Percentiles rank a stretch among this genome's conserved stretches.
phyloP scores from a whole-genome alignment of 2,329 filamentous ascomycete species.

The Zymoseptoria passerinii region DNA sequence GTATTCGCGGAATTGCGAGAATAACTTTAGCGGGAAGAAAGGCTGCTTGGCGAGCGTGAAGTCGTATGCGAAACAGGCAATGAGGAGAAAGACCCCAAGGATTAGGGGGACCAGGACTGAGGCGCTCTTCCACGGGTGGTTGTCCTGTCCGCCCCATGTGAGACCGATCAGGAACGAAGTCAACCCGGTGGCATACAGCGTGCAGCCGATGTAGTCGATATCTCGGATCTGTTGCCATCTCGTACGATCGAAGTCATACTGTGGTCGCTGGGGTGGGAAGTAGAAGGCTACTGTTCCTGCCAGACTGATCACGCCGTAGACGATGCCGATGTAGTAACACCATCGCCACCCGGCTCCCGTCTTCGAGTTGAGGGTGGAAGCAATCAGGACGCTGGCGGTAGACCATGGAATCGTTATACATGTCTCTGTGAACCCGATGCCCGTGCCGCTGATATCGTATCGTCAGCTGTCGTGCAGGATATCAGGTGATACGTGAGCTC shows the following conservation, averaged over 20 bases:
- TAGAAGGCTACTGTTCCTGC: conserved; percentile 6
- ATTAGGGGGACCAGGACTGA: conserved; percentile 5
- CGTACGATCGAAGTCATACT: neutral
- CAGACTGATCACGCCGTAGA: conserved; percentile 4
- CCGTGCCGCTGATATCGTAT: neutral
- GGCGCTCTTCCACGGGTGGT: conserved; percentile 4
- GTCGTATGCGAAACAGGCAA: conserved; percentile 5
- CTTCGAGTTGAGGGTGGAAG: conserved; percentile 3
- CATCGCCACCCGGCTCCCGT: conserved; percentile 3
- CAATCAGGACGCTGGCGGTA: conserved; percentile 4
- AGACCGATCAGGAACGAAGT: neutral
- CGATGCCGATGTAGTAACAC: conserved; percentile 8
- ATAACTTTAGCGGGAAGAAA: conserved; percentile 6
- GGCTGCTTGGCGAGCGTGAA: conserved; percentile 4
- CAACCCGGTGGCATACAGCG: neutral
- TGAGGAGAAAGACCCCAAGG: conserved; percentile 3
- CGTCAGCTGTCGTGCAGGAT: neutral
- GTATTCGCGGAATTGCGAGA: conserved; percentile 9
- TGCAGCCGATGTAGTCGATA: neutral
- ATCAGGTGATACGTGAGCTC: no score
- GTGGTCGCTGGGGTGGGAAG: conserved; percentile 3
- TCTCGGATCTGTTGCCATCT: neutral
- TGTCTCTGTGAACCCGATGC: conserved; percentile 5
- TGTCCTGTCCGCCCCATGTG: neutral
- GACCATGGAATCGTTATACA: neutral